Evolutionary conservation across 768 basidiomycete species (phyloP), one percentile per base, ranked within the genome.

Genomic region (Hericium erinaceus): DNA sequence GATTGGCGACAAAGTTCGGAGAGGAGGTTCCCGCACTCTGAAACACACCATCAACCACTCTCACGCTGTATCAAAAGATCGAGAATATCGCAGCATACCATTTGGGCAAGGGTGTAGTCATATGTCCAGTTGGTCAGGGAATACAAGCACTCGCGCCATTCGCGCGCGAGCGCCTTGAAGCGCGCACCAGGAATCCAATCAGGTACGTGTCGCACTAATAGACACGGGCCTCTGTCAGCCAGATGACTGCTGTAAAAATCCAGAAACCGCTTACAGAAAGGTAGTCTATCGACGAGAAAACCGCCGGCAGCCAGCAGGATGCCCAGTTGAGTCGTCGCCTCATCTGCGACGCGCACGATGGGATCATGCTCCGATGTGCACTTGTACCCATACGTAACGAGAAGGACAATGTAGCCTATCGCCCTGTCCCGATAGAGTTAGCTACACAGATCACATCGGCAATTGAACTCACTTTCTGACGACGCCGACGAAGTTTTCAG

Each of bases 311-410:
- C 52, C 7, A 58, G 39, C 8, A 61, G 52, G 18, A 54, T 28
- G 18, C 55, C 53, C 3, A 65, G 55, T 11, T 58, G 58, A n/a
- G 56, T 57, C 24, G 61, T 61, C 9, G 61, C 64, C n/a, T 58
- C 54, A 20, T 68, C 63, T 26, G 64, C 67, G 13, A 62, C 39
- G 13, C 58, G 54, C 10, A 68, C 65, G 50, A 66, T 54, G 3
- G 22, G 22, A 39, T 67, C 64, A 16, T 63, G 38, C 39, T 55
- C 54, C 1, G 28, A 20, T 12, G 55, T 58, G 6, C 57, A 56
- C 11, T 15, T 64, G 52, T 64, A 64, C 20, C 63, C 63, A 48
- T 60, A 56, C 0, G 61, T 46, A 37, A 64, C 59, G 52, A 53
- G 26, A 9, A 64, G 60, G 24, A 64, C 61, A 16, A 59, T 58